Evolutionary conservation across 2,329 filamentous ascomycete genomes (phyloP).

Genomic region (Aspergillus sp.): DNA sequence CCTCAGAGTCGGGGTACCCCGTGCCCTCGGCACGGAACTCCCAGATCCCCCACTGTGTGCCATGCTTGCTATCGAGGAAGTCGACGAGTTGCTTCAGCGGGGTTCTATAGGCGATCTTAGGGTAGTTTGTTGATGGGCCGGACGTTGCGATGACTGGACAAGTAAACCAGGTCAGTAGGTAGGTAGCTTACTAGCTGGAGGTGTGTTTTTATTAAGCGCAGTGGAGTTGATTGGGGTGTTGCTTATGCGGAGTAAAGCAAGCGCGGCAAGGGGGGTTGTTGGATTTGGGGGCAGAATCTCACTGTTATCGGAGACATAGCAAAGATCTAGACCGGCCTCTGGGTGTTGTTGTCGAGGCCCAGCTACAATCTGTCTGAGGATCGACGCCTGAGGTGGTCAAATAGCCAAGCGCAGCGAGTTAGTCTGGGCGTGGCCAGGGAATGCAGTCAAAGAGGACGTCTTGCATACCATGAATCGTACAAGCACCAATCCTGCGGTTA

Average conservation of each 20-base stretch:
- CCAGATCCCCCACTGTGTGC: slow-evolving; percentile 88
- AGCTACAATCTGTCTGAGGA: slow-evolving; percentile 89
- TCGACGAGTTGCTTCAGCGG: slow-evolving; percentile 82
- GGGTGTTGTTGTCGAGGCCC: slow-evolving; percentile 79
- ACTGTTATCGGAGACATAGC: slow-evolving; percentile 85
- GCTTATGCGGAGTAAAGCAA: not conserved
- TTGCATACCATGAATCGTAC: slow-evolving; percentile 15
- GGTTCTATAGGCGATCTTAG: slow-evolving; percentile 89
- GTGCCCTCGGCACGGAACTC: slow-evolving; percentile 97
- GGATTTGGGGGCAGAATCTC: slow-evolving; percentile 5
- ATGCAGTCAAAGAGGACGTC: not conserved
- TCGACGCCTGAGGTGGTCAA: slow-evolving; percentile 55
- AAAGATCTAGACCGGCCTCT: slow-evolving; percentile 87
- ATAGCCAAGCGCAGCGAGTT: slow-evolving; percentile 16
- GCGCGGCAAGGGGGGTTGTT: not conserved
- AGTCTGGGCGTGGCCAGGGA: slow-evolving; percentile 16
- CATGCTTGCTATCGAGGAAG: slow-evolving; percentile 85
- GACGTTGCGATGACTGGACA: slow-evolving; percentile 68
- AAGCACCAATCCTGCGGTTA: not conserved
- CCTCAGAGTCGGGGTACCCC: slow-evolving; percentile 87
- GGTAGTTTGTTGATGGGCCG: slow-evolving; percentile 84
- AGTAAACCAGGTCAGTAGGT: not conserved
- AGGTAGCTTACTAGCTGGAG: too few species aligned
- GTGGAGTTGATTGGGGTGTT: too few species aligned
- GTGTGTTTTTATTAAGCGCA: not conserved